These are phyloP conservation scores for Aspergillus amoenus DNA, from an alignment of 2,329 filamentous ascomycete species.

Conservation along the genomic window DNA sequence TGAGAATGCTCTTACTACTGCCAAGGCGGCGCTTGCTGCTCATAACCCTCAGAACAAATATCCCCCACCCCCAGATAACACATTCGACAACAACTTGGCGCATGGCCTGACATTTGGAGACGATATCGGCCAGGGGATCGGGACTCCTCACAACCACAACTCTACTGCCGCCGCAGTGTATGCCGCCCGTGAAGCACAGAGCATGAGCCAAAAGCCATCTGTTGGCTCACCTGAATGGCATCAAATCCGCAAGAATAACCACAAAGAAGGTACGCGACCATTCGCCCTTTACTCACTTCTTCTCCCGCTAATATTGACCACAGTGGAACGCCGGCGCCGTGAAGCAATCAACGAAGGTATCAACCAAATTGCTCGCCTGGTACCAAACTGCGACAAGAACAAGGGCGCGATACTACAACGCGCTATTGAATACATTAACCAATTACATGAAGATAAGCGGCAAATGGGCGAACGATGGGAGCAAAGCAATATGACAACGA, in stretches of 20 bases:
- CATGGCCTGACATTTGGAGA: slow-evolving; percentile 40
- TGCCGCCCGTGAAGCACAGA: slow-evolving; percentile 52
- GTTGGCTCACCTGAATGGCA: slow-evolving; percentile 99
- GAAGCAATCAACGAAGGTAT: slow-evolving; percentile 99
- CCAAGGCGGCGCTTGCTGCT: slow-evolving; percentile 48
- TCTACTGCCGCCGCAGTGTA: slow-evolving; percentile 62
- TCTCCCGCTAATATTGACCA: slow-evolving; percentile 18
- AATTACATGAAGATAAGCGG: slow-evolving; percentile 59
- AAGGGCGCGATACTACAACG: slow-evolving; percentile 95
- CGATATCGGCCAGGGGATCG: slow-evolving; percentile 42
- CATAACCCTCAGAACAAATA: slow-evolving; percentile 47
- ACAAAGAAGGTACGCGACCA: slow-evolving; percentile 80
- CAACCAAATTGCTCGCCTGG: slow-evolving; percentile 95
- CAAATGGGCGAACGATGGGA: slow-evolving; percentile 43
- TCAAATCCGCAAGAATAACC: slow-evolving; percentile 93
- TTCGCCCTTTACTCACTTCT: slow-evolving; percentile 9
- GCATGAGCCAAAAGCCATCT: slow-evolving; percentile 68
- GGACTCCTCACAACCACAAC: slow-evolving; percentile 38
- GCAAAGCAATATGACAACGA: slow-evolving; percentile 45
- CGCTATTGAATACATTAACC: slow-evolving; percentile 89
- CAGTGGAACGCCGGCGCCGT: slow-evolving; percentile 91
- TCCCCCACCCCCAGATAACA: slow-evolving; percentile 41
- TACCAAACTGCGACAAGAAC: slow-evolving; percentile 97
- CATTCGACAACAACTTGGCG: slow-evolving; percentile 39
- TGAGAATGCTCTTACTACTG: slow-evolving; percentile 48